Conservation (phyloP, 345 rosid species). For the Physaria fendleri region DNA sequence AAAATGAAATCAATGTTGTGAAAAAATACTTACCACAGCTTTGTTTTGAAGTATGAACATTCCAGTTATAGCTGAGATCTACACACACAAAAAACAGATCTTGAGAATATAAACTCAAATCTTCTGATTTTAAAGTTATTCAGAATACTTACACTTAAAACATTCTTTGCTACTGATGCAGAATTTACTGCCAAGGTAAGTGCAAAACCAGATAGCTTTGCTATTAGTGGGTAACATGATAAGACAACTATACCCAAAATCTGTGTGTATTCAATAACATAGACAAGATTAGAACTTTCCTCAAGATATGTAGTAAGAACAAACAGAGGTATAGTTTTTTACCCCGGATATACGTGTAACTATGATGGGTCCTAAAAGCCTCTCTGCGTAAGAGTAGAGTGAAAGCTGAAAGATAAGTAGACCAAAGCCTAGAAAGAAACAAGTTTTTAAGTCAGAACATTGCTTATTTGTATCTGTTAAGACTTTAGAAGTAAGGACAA, state of each 20-base stretch:
- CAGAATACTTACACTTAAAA: conserved; percentile 50
- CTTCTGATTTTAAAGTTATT: not conserved
- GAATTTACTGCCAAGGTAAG: conserved; percentile 45
- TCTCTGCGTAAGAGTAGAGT: conserved; percentile 55
- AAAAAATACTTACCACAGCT: conserved; percentile 42
- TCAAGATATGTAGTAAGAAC: not conserved
- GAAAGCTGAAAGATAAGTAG: conserved; percentile 72
- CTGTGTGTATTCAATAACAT: conserved; percentile 36
- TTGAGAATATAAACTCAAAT: not conserved
- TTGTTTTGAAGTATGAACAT: conserved; percentile 56
- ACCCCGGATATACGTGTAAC: conserved; percentile 64
- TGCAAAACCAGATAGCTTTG: conserved; percentile 56
- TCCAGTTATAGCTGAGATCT: conserved; percentile 49
- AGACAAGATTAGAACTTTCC: conserved; percentile 4
- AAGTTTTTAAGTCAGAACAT: conserved; percentile 1
- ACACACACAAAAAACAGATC: not conserved
- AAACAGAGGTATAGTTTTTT: conserved; percentile 14
- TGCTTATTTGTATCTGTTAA: not conserved
- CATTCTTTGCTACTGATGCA: conserved; percentile 62
- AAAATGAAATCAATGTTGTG: not conserved
- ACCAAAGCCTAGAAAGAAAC: conserved; percentile 50
- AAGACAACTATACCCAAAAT: conserved; percentile 44
- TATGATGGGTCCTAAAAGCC: conserved; percentile 54
- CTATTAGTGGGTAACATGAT: conserved; percentile 59
- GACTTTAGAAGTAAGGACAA: not conserved